Base-by-base conservation (phyloP, 805 yeast species). In the Hanseniaspora lachancei region DNA sequence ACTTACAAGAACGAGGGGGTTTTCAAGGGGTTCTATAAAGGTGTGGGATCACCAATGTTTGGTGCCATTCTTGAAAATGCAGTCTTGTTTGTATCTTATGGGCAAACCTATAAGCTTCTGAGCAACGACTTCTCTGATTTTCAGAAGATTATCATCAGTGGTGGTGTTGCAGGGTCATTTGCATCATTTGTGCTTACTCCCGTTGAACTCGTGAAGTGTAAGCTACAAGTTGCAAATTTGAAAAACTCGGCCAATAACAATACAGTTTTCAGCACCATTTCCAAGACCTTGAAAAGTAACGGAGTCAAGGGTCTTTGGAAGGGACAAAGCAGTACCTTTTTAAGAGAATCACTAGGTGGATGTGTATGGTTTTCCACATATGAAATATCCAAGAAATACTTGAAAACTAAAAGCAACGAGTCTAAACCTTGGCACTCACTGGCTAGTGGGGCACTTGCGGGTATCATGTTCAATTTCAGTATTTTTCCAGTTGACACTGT, bases 51-150 rank as follows among this genome's bases (percentile, higher is more conserved):
- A 0, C 97, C 97, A 0, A 70, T 89, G 48, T 65, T 84, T 24
- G 97, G 97, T 0, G 96, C 97, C 0, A 84, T 95, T n/a, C 73
- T 86, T 49, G 97, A 91, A 66, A 84, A 82, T 55, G 89, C 96
- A 3, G 80, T 84, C 2, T 70, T 91, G 9, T 91, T 91, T 64
- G 75, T 84, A 54, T 72, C 82, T 13, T 85, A 83, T 62, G 79
- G 77, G 56, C 63, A 72, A 48, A 70, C 80, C 36, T 74, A 75
- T 60, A 65, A 70, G 53, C 49, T 61, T 27, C 47, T 68, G 27
- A 34, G 35, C n/a, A 20, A n/a, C 15, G 6, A 38, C 1, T 8
- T 55, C 13, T 16, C 54, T 15, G 55, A 56, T 13, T 16, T 50
- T n/a, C 39, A 23, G 8, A 56, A 74, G 36, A 74, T 82, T 20